Base-by-base conservation (phyloP, 805 yeast genomes). In the Candida tammaniensis region DNA sequence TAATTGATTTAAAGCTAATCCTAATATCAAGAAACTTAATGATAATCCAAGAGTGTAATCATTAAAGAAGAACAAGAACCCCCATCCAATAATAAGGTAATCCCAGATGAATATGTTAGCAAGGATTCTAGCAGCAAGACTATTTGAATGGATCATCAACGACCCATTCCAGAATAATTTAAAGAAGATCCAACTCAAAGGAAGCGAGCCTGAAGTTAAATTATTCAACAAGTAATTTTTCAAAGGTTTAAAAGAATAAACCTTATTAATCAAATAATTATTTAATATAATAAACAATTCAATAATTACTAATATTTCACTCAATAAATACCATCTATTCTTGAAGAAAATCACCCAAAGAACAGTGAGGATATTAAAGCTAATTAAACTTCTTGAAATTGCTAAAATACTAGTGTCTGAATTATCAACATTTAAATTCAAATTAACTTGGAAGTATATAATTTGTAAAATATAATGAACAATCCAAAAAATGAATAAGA, bases 141-240 rank as follows among this genome's bases (percentile, higher is more conserved):
- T 54, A 47, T 74, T 72, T 36, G 82, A 74, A 40, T 80, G 83
- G 61, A 80, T 74, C 53, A 82, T 54, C 18, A 81, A 82, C 2
- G 94, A 88, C 29, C 94, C 94, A 52, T 82, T 83, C 95, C 95
- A 86, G 66, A 85, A 82, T 24, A 86, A 54, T 16, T 79, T 80
- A 51, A 78, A 83, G 39, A 82, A 54, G 23, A 80, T 59, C 95
- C 95, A 86, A 20, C 83, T 68, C 36, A 83, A 56, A 10, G 95
- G 94, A 48, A 84, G 46, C 0, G 89, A 86, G 7, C 78, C 72
- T 10, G 72, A 70, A 11, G 91, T 73, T 45, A 79, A 59, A 58
- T 86, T 94, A 33, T 83, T 64, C 24, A 76, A 57, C 19, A 78
- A 43, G 74, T 80, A 79, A 40, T 66, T 68, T 35, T 61, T 42